Conservation (phyloP, 2,329 filamentous ascomycete genomes). For the Tolypocladium ovalisporum region DNA sequence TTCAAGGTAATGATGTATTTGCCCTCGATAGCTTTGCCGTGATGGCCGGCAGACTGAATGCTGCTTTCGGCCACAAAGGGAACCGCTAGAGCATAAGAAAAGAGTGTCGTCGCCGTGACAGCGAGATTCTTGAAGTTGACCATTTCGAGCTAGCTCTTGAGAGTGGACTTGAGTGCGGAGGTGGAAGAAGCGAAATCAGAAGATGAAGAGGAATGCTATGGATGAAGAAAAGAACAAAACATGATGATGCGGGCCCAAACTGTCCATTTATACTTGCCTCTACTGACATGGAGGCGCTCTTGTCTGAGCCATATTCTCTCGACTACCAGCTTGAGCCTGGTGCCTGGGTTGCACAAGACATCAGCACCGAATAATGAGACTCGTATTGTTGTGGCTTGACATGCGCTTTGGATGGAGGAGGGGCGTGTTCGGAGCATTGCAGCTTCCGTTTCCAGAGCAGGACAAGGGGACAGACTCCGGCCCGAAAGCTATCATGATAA, state of each 20-base stretch:
- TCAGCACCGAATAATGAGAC: not conserved
- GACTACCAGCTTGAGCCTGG: not conserved
- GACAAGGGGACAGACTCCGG: not conserved
- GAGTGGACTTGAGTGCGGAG: constrained; percentile 1
- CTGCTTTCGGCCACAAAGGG: constrained; percentile 10
- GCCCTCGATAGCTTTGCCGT: constrained; percentile 19
- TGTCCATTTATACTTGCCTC: not conserved
- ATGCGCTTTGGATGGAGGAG: constrained; percentile 5
- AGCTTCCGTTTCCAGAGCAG: constrained; percentile 1
- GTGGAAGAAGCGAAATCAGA: not conserved
- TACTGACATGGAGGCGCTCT: not conserved
- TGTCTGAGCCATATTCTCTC: not conserved
- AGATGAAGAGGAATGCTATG: not conserved
- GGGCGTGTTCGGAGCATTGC: constrained; percentile 1
- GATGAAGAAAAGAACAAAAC: not conserved
- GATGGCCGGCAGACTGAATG: not conserved
- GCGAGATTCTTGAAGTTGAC: constrained; percentile 17
- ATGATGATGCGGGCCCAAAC: not conserved
- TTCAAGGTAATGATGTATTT: constrained; percentile 55
- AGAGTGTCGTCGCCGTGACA: constrained; percentile 12
- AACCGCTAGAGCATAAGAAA: constrained; percentile 10
- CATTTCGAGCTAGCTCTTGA: constrained; percentile 11
- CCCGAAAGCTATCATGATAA: not conserved
- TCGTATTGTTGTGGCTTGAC: not conserved
- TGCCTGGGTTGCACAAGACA: not conserved